phyloP scores from a whole-genome alignment of 108 stramenopile genomes.

The Bacterosira constricta region DNA sequence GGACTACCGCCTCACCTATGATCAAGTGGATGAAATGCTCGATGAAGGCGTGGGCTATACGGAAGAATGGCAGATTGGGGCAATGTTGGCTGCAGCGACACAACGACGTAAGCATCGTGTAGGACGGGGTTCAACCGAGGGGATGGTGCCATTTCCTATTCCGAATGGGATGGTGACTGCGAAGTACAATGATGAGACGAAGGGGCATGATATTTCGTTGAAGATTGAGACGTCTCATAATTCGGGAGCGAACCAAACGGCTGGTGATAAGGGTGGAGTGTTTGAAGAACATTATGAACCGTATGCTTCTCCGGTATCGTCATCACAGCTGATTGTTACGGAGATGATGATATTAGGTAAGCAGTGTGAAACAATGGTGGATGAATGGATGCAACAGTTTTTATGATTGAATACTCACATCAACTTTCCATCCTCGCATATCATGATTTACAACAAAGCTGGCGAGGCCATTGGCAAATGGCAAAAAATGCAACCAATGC shows the following conservation, averaged over 20 bases:
- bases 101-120: slow-evolving; percentile 62
- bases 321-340: slow-evolving; percentile 66
- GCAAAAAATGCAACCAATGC: slow-evolving; percentile 44
- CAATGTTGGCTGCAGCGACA: slow-evolving; percentile 60
- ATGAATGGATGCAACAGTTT: background rate
- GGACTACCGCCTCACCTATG: slow-evolving; percentile 76
- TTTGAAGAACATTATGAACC: slow-evolving; percentile 25
- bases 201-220: slow-evolving; percentile 46
- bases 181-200: slow-evolving; percentile 31
- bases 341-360: slow-evolving; percentile 83
- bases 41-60: slow-evolving; percentile 71
- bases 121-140: slow-evolving; percentile 64
- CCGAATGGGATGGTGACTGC: slow-evolving; percentile 56
- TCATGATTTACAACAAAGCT: slow-evolving; percentile 17
- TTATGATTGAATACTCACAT: too few relatives aligned
- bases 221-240: slow-evolving; percentile 73
- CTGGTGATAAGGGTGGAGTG: slow-evolving; percentile 13
- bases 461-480: slow-evolving; percentile 83
- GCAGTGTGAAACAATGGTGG: background rate
- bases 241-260: slow-evolving; percentile 64
- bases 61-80: slow-evolving; percentile 89
- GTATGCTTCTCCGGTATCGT: slow-evolving; percentile 58
- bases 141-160: slow-evolving; percentile 65
- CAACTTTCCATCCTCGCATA: too few relatives aligned
- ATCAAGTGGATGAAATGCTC: slow-evolving; percentile 87